Evolutionary conservation across 148 eudicot species (phyloP), one percentile per base, ranked within the genome.

Genomic region (Selenicereus undatus): DNA sequence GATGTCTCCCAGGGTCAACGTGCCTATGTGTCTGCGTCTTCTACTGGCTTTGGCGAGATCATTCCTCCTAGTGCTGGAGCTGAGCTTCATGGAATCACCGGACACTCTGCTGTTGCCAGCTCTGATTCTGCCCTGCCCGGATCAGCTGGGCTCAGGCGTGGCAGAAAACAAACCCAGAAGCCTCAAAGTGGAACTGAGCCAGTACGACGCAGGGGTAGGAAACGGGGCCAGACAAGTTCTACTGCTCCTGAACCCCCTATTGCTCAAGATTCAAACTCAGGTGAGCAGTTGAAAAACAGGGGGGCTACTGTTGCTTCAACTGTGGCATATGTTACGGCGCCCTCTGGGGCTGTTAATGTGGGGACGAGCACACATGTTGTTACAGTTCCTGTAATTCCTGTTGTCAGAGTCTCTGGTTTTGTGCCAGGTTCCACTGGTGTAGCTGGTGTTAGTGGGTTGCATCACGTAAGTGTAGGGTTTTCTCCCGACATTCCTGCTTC

Each of bases 201-300:
- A 68, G 85, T 86, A 39, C 82, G 86, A 35, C 91, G 93, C 36
- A 85, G 97, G 85, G 93, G 95, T 42, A 93, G 88, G 83, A 89
- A 85, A 75, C 90, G 84, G 80, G 82, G 79, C 42, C 13, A 58
- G 8, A 29, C 81, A 54, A 64, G 86, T n/a, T 77, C 87, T 70
- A 75, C 85, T 88, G 89, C 76, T 76, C 75, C 83, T 17, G 78
- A 73, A 26, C 65, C 79, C 26, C 73, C 85, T 30, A 24, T 43
- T 39, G 66, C 52, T 77, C 77, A 83, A 42, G 82, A 39, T 86
- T 75, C 76, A 30, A 73, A 77, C 18, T 72, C 22, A 48, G 74
- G n/a, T 56, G 86, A 87, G 75, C 76, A 82, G 27, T 24, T 74
- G 76, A 83, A 78, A 79, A 74, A 11, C 52, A 6, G 79, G 36